Evolutionary conservation across 495 filamentous ascomycete genomes (phyloP).

Genomic region (Cercophora scortea): DNA sequence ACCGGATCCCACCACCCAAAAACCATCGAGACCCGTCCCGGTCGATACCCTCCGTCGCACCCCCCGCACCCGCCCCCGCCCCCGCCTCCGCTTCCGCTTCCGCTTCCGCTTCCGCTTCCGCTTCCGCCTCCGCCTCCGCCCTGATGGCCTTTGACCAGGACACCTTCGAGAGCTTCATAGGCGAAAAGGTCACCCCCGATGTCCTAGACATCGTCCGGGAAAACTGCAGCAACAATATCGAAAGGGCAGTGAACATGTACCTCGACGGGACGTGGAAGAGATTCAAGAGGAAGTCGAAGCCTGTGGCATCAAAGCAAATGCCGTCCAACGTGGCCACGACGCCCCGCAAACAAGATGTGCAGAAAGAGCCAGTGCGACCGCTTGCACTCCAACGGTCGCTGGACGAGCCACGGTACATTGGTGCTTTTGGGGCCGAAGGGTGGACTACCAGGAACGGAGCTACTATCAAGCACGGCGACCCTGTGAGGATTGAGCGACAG

Average conservation of each 20-base stretch:
- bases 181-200: slow-evolving; percentile 49
- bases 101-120: too few species aligned
- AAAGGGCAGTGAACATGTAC: slow-evolving; percentile 74
- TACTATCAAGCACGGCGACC: slow-evolving; percentile 65
- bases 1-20: neutral
- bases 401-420: slow-evolving; percentile 69
- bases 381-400: slow-evolving; percentile 19
- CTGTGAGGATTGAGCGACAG: slow-evolving; percentile 77
- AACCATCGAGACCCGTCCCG: neutral
- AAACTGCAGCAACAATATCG: slow-evolving; percentile 55
- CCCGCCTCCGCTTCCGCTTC: neutral
- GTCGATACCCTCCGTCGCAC: slow-evolving; percentile 1
- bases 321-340: slow-evolving; percentile 7
- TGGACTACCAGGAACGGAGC: slow-evolving; percentile 88
- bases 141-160: slow-evolving; percentile 52
- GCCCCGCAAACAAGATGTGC: slow-evolving; percentile 1
- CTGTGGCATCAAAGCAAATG: slow-evolving; percentile 10
- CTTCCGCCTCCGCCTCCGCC: neutral
- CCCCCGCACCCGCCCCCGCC: neutral
- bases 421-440: slow-evolving; percentile 82
- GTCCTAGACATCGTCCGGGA: slow-evolving; percentile 44
- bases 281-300: slow-evolving; percentile 17
- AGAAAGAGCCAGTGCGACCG: neutral
- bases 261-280: slow-evolving; percentile 89
- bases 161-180: slow-evolving; percentile 63